Evolutionary conservation across 331 rosid species (phyloP).

Genomic region (Malus hybrid): DNA sequence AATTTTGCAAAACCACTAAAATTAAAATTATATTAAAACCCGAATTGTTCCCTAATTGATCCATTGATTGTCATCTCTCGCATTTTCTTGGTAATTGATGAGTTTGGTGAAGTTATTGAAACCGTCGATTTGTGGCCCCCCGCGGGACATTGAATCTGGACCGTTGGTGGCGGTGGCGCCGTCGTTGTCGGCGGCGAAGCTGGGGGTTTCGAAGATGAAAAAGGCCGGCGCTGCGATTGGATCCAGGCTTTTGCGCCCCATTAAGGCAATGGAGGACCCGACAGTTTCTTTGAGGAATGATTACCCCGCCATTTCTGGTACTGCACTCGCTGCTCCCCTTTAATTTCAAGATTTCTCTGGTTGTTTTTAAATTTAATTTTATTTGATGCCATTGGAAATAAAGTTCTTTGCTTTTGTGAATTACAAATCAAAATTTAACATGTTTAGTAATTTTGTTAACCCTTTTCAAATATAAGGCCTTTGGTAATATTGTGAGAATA

Average conservation of each 20-base stretch:
- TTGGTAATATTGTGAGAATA: too few species aligned
- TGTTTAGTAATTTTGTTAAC: too few species aligned
- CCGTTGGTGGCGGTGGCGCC: not conserved
- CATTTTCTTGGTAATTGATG: slow-evolving; percentile 15
- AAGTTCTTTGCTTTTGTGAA: too few species aligned
- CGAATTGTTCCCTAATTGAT: not conserved
- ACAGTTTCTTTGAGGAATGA: slow-evolving; percentile 7
- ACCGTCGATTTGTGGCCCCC: slow-evolving; percentile 12
- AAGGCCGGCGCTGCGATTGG: slow-evolving; percentile 34
- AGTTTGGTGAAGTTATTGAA: slow-evolving; percentile 11
- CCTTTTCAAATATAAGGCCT: too few species aligned
- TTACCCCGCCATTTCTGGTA: slow-evolving; percentile 47
- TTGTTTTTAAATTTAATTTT: not conserved
- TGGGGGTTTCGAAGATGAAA: slow-evolving; percentile 24
- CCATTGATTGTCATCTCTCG: not conserved
- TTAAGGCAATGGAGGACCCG: not conserved
- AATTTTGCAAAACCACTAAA: not conserved
- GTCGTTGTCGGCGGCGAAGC: slow-evolving; percentile 10
- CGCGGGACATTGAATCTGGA: slow-evolving; percentile 26
- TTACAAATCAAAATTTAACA: too few species aligned
- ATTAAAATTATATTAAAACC: not conserved
- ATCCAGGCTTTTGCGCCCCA: not conserved
- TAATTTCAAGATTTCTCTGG: not conserved
- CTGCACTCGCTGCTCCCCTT: not conserved
- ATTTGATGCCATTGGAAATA: too few species aligned